phyloP scores from a whole-genome alignment of 2,329 filamentous ascomycete genomes.

The Pseudogymnoascus sp. region DNA sequence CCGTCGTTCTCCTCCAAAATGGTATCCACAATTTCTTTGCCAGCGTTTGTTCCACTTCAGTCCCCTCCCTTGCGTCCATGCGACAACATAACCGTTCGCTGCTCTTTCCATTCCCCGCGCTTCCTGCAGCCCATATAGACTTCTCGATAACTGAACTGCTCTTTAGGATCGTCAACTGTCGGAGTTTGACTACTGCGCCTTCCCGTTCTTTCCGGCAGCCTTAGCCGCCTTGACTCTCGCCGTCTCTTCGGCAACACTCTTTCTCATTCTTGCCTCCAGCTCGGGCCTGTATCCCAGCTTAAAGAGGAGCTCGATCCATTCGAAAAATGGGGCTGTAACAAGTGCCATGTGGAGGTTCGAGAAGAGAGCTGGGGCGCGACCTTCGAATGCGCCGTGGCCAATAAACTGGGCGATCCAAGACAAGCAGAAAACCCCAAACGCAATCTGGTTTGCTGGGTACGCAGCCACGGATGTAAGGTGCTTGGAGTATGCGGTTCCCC shows the following conservation, averaged over 20 bases:
- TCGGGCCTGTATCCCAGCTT: constrained; percentile 82
- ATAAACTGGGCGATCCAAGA: constrained; percentile 87
- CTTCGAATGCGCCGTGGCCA: constrained; percentile 83
- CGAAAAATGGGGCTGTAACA: constrained; percentile 90
- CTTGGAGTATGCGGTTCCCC: constrained; percentile 66
- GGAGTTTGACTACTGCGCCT: constrained; percentile 35
- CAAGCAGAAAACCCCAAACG: constrained; percentile 60
- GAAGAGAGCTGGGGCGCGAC: constrained; percentile 76
- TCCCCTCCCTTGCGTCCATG: neutral
- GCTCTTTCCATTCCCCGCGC: neutral
- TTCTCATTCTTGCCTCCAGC: constrained; percentile 72
- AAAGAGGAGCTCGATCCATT: constrained; percentile 94
- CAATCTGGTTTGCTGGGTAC: constrained; percentile 39
- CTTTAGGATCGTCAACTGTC: neutral
- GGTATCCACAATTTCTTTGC: neutral
- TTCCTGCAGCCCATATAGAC: neutral
- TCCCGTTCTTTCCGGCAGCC: constrained; percentile 33
- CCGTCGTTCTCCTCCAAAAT: neutral
- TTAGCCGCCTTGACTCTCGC: constrained; percentile 47
- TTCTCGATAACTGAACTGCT: neutral
- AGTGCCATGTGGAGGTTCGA: constrained; percentile 89
- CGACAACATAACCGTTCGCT: neutral
- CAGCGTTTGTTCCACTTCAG: neutral
- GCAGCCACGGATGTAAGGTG: constrained; percentile 48
- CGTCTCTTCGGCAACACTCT: constrained; percentile 67